Base-by-base conservation (phyloP, 257 asterid species). In the Ballota nigra region DNA sequence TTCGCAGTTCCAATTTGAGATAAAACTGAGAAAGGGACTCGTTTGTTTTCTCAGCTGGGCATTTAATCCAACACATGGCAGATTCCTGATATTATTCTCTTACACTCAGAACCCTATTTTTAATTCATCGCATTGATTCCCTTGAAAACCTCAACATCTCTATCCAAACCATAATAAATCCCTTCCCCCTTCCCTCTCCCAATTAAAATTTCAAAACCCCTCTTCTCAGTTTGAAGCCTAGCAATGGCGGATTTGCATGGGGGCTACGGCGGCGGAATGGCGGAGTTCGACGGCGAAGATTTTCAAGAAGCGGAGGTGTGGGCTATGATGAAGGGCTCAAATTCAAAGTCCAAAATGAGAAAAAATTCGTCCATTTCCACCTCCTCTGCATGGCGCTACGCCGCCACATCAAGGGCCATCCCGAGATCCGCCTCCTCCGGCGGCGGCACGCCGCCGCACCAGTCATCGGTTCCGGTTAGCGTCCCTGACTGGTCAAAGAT, bases 401-500 rank as follows among this genome's bases (percentile, higher is more conserved):
- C n/a, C n/a, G n/a, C n/a, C n/a, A 45, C 63, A 29, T 28, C 78
- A 3, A 58, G 64, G 58, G 2, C 58, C 36, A 63, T 64, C 22
- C 81, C 76, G 8, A 75, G 66, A 60, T 73, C 71, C 53, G 10
- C 66, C 72, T n/a, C 62, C 43, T 16, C 77, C 70, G 65, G 38
- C 60, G 43, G 34, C 40, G 70, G 13, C 33, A 18, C 8, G 15
- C 55, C 31, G 12, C 71, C 59, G 1, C 77, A 23, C 23, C 69
- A 68, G 56, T 60, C 74, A 3, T 78, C 84, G 6, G 78, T 78
- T 1, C 82, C 86, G 0, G 63, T 74, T 23, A 19, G n/a, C 77
- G 29, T 84, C 13, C 88, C 88, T 0, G 86, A 81, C 53, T 72
- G 81, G 75, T 69, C 84, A 75, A 82, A 82, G 75, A 72, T 72